Evolutionary conservation across 192 early-diverging fungal species (phyloP).

Genomic region (Entomortierella parvispora): DNA sequence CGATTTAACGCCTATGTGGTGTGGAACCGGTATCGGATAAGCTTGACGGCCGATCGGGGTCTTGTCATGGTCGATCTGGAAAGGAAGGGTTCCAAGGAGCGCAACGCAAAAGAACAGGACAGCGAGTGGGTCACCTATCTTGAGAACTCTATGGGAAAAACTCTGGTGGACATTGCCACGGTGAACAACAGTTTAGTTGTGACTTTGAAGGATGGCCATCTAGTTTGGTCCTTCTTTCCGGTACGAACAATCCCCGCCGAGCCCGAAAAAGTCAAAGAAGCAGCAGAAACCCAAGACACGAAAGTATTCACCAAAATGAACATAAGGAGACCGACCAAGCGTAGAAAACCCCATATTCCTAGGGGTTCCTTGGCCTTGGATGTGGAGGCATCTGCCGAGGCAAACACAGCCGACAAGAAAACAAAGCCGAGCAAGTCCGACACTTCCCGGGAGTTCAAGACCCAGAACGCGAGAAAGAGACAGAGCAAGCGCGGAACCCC

Average conservation of each 20-base stretch:
- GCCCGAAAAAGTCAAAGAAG: background rate
- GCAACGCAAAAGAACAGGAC: background rate
- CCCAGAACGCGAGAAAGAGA: too few species aligned
- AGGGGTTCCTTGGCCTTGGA: too few species aligned
- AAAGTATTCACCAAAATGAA: too few species aligned
- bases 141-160: background rate
- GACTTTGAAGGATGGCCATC: background rate
- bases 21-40: constrained; percentile 4
- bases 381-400: too few species aligned
- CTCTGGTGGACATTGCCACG: constrained; percentile 3
- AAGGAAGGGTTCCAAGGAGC: background rate
- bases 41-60: background rate
- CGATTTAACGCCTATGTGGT: constrained; percentile 1
- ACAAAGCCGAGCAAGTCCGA: too few species aligned
- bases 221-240: background rate
- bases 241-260: too few species aligned
- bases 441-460: too few species aligned
- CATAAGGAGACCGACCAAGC: too few species aligned
- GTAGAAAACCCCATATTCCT: too few species aligned
- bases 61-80: background rate
- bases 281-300: background rate
- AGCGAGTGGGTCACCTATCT: constrained; percentile 5
- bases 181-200: background rate
- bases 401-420: too few species aligned
- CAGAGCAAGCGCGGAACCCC: too few species aligned